These are phyloP conservation scores for Crotalaria pallida DNA, from an alignment of 306 rosid species.

Conservation along the genomic window DNA sequence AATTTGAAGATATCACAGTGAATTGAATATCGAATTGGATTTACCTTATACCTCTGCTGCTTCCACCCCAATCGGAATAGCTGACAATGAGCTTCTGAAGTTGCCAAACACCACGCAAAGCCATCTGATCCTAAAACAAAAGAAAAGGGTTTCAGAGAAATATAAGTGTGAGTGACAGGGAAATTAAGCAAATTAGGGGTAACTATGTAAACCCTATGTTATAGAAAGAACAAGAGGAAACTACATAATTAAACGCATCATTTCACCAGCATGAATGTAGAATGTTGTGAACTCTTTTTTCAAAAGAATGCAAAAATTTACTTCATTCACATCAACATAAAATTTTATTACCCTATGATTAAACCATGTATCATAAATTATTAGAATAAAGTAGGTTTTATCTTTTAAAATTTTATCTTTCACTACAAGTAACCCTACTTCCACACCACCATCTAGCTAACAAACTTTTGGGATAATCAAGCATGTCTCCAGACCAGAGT, in stretches of 20 bases:
- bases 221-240: not conserved
- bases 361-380: no score
- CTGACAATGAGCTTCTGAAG: constrained; percentile 73
- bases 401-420: not conserved
- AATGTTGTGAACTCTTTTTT: no score
- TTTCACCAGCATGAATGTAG: no score
- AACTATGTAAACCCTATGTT: not conserved
- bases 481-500: not conserved
- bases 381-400: no score
- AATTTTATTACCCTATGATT: not conserved
- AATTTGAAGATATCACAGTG: not conserved
- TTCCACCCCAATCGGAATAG: constrained; percentile 84
- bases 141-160: not conserved
- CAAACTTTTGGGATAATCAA: not conserved
- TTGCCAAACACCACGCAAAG: constrained; percentile 89
- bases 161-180: not conserved
- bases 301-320: no score
- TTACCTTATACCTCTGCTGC: constrained; percentile 88
- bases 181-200: not conserved
- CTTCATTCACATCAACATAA: not conserved
- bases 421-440: not conserved
- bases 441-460: not conserved
- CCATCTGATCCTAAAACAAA: constrained; percentile 42
- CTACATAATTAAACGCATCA: no score
- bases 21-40: not conserved